Percentiles rank a stretch among this genome's conserved stretches.
Evolutionary conservation across 192 early-diverging fungal genomes (phyloP).

Genomic region (Rhizophagus sp.): DNA sequence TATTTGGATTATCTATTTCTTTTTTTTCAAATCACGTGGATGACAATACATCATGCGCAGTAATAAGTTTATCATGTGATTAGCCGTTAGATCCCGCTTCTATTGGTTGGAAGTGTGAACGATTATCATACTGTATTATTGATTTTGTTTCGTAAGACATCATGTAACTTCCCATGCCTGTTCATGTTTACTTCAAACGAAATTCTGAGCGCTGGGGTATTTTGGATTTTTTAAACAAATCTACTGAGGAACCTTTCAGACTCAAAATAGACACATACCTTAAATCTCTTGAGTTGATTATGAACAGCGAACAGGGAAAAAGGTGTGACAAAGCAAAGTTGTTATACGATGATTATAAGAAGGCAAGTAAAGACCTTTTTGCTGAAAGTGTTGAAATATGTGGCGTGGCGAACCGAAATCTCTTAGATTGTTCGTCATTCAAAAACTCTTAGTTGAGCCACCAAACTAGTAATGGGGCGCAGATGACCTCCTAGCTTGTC

Average conservation of each 20-base stretch:
- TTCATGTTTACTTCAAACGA: not conserved
- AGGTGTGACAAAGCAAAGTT: constrained; percentile 8
- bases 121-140: too few relatives aligned
- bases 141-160: too few relatives aligned
- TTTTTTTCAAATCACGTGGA: too few relatives aligned
- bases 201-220: not conserved
- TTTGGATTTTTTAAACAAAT: not conserved
- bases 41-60: too few relatives aligned
- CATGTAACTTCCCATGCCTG: too few relatives aligned
- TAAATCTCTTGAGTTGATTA: not conserved
- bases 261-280: not conserved
- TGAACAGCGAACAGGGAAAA: not conserved
- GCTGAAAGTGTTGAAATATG: constrained; percentile 4
- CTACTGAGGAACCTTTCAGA: not conserved
- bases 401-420: constrained; percentile 10
- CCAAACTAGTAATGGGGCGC: constrained; percentile 26
- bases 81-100: too few relatives aligned
- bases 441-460: constrained; percentile 32
- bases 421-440: constrained; percentile 30
- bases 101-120: too few relatives aligned
- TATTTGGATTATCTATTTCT: too few relatives aligned
- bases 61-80: too few relatives aligned
- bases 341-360: constrained; percentile 3
- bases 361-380: not conserved
- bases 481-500: constrained; percentile 28